Evolutionary conservation across 495 filamentous ascomycete species (phyloP), one percentile per base, ranked within the genome.

Genomic region (Aspergillus haitiensis): DNA sequence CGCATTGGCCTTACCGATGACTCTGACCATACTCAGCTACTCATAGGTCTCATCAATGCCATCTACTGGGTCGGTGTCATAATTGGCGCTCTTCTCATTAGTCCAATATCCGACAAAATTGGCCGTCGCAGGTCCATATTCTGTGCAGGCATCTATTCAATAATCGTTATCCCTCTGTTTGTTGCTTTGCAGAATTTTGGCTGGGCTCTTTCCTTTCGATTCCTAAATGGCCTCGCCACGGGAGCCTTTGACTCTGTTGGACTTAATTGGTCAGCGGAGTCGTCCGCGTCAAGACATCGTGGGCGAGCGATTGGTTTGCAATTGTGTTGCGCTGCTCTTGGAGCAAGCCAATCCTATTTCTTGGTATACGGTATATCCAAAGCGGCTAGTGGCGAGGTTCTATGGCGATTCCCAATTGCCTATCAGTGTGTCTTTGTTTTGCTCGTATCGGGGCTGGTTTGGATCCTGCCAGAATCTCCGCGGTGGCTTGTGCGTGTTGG

Each of bases 321-420:
- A 16, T 16, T 46, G 7, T 11, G 10, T 7, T 46, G 9, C 16
- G n/a, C 9, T 7, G 42, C 42, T 46, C n/a, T 13, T 12, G 42
- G 42, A n/a, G 42, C 42, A 7, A 15, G 42, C n/a, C n/a, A 13
- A 5, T 11, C 42, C 7, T 46, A 15, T 15, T 46, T 46, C 16
- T 7, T 15, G n/a, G 42, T 46, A 12, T 46, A 46, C 16, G 42
- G 42, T 11, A 11, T 46, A 7, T 46, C 42, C 42, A 46, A 46
- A 13, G 10, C 42, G 7, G 16, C 42, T 7, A 46, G 9, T 11
- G 12, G 10, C 12, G 10, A 46, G 9, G 9, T 46, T 0, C 42
- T 15, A 3, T 52, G 49, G 49, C 21, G 49, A 8, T 52, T 52
- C 31, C 49, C 49, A 16, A 33, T 52, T 8, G 49, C 49, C 27